A percentile compares a stretch with the other conserved stretches of the same genome.
phyloP scores from a whole-genome alignment of 2,329 filamentous ascomycete genomes.

The Aspergillus sp. region DNA sequence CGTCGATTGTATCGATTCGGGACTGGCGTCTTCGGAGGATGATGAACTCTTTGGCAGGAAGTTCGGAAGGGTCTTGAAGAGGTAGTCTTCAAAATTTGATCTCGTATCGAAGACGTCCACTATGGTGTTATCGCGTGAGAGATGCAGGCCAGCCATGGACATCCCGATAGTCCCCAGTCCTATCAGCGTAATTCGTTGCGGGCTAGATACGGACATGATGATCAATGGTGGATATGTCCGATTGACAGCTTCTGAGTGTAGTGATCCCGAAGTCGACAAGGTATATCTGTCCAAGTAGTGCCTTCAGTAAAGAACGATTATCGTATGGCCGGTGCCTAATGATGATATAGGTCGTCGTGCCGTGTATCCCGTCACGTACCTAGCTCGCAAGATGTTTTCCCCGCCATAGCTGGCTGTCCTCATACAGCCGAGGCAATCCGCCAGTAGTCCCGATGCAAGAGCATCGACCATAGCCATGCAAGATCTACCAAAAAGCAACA shows the following conservation, averaged over 20 bases:
- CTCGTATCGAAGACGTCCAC: constrained; percentile 53
- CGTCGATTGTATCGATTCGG: constrained; percentile 1
- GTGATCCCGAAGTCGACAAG: background rate
- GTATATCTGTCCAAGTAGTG: too few relatives aligned
- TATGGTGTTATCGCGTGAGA: constrained; percentile 14
- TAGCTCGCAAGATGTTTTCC: background rate
- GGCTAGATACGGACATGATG: constrained; percentile 10
- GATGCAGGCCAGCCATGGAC: constrained; percentile 49
- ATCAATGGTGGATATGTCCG: background rate
- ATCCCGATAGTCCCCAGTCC: constrained; percentile 52
- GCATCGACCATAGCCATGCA: too few relatives aligned
- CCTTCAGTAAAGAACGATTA: too few relatives aligned
- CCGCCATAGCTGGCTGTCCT: background rate
- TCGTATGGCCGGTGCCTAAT: too few relatives aligned
- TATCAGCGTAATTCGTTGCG: constrained; percentile 34
- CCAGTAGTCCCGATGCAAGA: background rate
- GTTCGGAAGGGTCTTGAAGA: constrained; percentile 29
- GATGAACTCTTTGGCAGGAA: constrained; percentile 4
- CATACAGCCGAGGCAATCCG: background rate
- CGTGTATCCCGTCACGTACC: too few relatives aligned
- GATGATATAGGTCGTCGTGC: too few relatives aligned
- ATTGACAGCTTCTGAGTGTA: background rate
- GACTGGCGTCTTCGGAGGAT: background rate
- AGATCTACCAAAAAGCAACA: too few relatives aligned
- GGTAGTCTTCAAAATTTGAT: constrained; percentile 46